Base-by-base conservation (phyloP, 441 rosid genomes). In the Populus tomentosa region DNA sequence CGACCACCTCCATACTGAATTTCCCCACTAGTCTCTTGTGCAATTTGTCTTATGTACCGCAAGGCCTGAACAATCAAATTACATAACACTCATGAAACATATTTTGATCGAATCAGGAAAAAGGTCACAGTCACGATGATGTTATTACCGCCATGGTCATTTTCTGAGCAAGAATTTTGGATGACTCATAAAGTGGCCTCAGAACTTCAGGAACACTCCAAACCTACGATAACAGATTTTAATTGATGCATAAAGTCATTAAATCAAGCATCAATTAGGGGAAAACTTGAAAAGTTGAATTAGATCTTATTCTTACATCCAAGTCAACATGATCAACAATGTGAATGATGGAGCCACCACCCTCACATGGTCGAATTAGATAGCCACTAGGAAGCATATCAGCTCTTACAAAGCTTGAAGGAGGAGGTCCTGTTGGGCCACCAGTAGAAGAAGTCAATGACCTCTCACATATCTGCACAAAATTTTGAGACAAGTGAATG, bases 371-470 rank as follows among this genome's bases (percentile, higher is more conserved):
- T 62, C 99, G 94, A 77, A 93, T 88, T 53, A 95, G 87, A 72
- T 88, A 95, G 73, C 99, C 99, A 77, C 99, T 95, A n/a, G 99
- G 92, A 83, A 91, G 89, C 94, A 92, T 84, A 81, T 95, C 97
- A 64, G 93, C 99, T 86, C 99, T 90, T 23, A 92, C 88, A 56
- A 92, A 95, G 89, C 82, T 88, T 79, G 97, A 85, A 75, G 92
- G 74, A 79, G 93, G 89, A 72, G 95, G 93, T 21, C 97, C 93
- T 0, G 75, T 61, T 16, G 99, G 97, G 74, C 98, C 97, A 71
- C 97, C 97, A 32, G 97, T 90, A 73, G 90, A 85, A 78, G 95
- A 81, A 65, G 95, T 90, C 82, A 95, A 84, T 7, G 99, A 94
- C 85, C 98, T 92, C 86, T 95, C 97, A 68, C 98, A 95, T 70